These are phyloP conservation scores for Acacia melanoxylon DNA, from an alignment of 306 rosid genomes.

Conservation along the genomic window DNA sequence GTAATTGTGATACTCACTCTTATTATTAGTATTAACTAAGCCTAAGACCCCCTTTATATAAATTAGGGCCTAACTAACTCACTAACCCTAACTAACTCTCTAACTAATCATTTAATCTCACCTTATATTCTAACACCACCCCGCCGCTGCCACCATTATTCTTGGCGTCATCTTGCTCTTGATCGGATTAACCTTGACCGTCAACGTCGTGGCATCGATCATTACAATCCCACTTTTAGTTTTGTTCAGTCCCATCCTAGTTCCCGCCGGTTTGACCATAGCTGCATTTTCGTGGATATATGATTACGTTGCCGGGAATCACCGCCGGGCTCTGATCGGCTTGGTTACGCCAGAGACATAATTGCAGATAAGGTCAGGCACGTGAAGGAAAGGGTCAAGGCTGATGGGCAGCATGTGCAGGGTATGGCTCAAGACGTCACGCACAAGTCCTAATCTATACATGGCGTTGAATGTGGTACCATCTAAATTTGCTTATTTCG, in stretches of 20 bases:
- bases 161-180: constrained; percentile 52
- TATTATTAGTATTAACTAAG: no score
- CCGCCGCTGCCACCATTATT: constrained; percentile 51
- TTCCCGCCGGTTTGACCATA: constrained; percentile 46
- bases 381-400: constrained; percentile 45
- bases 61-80: no score
- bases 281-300: constrained; percentile 52
- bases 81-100: no score
- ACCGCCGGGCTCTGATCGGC: constrained; percentile 37
- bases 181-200: constrained; percentile 47
- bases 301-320: constrained; percentile 40
- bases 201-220: constrained; percentile 52
- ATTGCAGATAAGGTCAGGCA: constrained; percentile 47
- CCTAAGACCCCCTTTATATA: no score
- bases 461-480: background rate
- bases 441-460: background rate
- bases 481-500: no score
- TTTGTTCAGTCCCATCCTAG: constrained; percentile 55
- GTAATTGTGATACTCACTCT: no score
- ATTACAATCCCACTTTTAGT: constrained; percentile 55
- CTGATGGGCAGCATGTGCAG: constrained; percentile 35
- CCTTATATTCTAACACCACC: no score
- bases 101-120: no score
- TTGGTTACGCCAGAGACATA: constrained; percentile 45
- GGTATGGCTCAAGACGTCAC: constrained; percentile 33